Base-by-base conservation (phyloP, 2,329 filamentous ascomycete species). In the Calonectria henricotiae region DNA sequence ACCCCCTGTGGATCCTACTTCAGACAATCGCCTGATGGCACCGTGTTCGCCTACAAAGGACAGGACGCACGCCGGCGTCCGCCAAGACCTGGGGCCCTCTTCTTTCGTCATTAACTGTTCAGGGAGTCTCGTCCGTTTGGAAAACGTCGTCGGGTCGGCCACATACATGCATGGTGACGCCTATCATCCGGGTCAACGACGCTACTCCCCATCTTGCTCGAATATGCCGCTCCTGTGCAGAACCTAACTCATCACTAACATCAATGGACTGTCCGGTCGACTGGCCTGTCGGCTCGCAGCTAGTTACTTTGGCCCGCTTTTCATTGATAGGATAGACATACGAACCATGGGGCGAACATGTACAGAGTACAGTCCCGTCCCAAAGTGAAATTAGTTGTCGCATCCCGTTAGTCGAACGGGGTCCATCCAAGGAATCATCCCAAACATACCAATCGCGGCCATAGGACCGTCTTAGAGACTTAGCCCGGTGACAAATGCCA, bases 381-480 rank as follows among this genome's bases (percentile, higher is more conserved):
- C 20, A 43, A 68, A 41, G 27, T 58, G 46, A 68, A 67, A 64
- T 70, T 63, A 62, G 61, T 61, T 46, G 61, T 54, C 13, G 58
- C 51, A 61, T 67, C 61, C 49, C 49, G 27, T 47, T 20, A 54
- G 35, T 30, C 25, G 64, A 54, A 55, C 27, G 39, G 68, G 49
- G 23, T 41, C 44, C 30, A 32, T 35, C 39, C 37, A 41, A 65
- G 32, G 66, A 62, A 68, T 55, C 68, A 71, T 74, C 60, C 43
- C 65, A 73, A 71, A 71, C 72, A 75, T 75, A 69, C 74, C 69
- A 74, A 77, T 74, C 55, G 66, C 9, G 68, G 17, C 58, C 32
- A 49, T 39, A 44, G 68, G 51, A 63, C 60, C 37, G 70, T 65
- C 61, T 72, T 20, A 17, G 39, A 46, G 69, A 72, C 71, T 62